Evolutionary conservation across 305 asterid genomes (phyloP).

Genomic region (Salvia sclarea): DNA sequence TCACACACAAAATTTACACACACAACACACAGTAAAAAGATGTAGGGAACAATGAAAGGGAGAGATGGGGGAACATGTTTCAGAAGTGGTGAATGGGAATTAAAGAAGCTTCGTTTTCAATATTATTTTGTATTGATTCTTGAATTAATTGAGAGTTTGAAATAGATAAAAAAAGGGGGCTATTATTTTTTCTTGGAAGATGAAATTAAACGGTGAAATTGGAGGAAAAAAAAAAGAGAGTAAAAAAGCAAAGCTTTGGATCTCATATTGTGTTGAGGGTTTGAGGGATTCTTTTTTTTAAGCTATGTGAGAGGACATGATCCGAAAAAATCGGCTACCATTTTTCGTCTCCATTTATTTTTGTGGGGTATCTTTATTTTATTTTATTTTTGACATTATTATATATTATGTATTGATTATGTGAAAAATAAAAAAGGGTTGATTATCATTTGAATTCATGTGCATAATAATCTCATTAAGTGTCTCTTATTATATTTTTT

Average conservation of each 20-base stretch:
- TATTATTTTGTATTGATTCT: neutral
- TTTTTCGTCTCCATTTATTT: constrained; percentile 24
- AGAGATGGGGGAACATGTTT: constrained; percentile 49
- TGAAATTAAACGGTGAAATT: neutral
- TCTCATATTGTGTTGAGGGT: constrained; percentile 23
- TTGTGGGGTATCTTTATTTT: neutral
- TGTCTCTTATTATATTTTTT: neutral
- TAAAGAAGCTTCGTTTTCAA: constrained; percentile 39
- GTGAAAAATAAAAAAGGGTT: neutral
- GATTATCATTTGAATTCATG: neutral
- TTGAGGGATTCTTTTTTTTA: constrained; percentile 27
- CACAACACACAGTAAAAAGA: too few relatives aligned
- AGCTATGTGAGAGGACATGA: constrained; percentile 50
- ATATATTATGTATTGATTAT: neutral
- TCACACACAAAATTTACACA: too few relatives aligned
- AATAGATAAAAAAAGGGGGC: constrained; percentile 28
- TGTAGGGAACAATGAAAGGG: constrained; percentile 37
- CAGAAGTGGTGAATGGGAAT: constrained; percentile 36
- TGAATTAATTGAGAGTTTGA: constrained; percentile 8
- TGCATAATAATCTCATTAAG: neutral
- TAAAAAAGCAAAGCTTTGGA: constrained; percentile 44
- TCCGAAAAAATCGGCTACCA: constrained; percentile 56
- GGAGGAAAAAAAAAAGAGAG: constrained; percentile 27
- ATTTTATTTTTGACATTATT: neutral
- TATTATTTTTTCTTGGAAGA: constrained; percentile 22